phyloP scores from a whole-genome alignment of 75 land plant genomes.

The Pinus albicaulis region DNA sequence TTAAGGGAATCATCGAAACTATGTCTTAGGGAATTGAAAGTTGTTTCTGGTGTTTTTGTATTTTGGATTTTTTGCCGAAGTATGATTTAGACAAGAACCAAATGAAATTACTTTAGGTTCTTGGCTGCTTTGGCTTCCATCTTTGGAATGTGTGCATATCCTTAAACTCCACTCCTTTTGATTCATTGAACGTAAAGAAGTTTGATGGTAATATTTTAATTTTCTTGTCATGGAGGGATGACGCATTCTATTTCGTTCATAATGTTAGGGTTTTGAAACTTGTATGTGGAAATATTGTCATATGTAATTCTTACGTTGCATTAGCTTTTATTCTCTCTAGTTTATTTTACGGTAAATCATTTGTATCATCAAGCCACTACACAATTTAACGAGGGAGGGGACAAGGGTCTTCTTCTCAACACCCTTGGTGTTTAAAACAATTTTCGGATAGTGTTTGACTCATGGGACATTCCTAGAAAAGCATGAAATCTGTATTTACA shows the following conservation, averaged over 20 bases:
- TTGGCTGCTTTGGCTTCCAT: no score
- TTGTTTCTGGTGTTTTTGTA: no score
- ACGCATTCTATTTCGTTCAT: neutral
- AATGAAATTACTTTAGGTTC: no score
- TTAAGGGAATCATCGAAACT: no score
- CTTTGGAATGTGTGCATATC: no score
- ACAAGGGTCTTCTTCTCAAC: conserved; percentile 85
- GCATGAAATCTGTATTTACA: conserved; percentile 13
- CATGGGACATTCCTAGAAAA: conserved; percentile 75
- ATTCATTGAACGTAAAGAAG: conserved; percentile 86
- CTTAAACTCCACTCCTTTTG: no score
- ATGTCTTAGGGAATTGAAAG: no score
- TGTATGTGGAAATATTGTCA: neutral
- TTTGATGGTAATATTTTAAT: conserved; percentile 71
- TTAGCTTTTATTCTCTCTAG: conserved; percentile 40
- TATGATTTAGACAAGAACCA: no score
- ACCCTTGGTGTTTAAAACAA: conserved; percentile 80
- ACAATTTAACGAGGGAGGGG: conserved; percentile 99
- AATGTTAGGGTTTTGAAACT: neutral
- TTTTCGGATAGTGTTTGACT: conserved; percentile 88
- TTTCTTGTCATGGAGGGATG: neutral
- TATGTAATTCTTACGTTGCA: neutral
- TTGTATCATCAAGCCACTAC: conserved; percentile 96
- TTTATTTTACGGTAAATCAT: conserved; percentile 91
- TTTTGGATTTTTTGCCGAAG: no score